Conservation (phyloP, 2,329 filamentous ascomycete genomes). For the Hypoxylon sp. region DNA sequence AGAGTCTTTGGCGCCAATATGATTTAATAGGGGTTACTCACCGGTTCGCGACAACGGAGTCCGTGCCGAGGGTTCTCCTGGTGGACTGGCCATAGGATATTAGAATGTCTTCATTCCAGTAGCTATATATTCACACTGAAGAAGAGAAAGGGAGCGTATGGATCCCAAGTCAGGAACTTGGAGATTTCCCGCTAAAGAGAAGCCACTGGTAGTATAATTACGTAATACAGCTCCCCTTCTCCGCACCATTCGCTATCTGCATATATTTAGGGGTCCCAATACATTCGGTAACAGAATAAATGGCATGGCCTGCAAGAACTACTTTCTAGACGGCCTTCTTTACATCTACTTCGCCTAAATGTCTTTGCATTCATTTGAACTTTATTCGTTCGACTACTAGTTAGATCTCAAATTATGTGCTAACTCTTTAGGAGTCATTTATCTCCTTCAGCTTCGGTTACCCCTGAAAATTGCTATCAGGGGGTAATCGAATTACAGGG, state of each 20-base stretch:
- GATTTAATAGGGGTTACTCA: not conserved
- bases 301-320: not conserved
- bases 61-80: not conserved
- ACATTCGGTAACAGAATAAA: not conserved
- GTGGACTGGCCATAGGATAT: not conserved
- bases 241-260: not conserved
- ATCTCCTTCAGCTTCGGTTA: not conserved
- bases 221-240: not conserved
- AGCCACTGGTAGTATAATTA: not conserved
- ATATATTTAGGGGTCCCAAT: not conserved
- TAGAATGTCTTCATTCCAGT: not conserved
- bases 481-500: not conserved
- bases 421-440: too few species aligned
- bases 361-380: too few species aligned
- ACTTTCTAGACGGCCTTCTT: not conserved
- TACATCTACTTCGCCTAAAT: not conserved
- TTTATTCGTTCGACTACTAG: too few species aligned
- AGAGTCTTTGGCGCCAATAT: not conserved
- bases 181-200: not conserved
- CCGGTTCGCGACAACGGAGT: not conserved
- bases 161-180: too few species aligned
- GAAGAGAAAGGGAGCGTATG: not conserved
- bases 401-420: too few species aligned
- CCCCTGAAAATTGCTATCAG: not conserved
- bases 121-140: not conserved